These are phyloP conservation scores for Teunomyces tritomae DNA, from an alignment of 805 yeast genomes.

Conservation along the genomic window DNA sequence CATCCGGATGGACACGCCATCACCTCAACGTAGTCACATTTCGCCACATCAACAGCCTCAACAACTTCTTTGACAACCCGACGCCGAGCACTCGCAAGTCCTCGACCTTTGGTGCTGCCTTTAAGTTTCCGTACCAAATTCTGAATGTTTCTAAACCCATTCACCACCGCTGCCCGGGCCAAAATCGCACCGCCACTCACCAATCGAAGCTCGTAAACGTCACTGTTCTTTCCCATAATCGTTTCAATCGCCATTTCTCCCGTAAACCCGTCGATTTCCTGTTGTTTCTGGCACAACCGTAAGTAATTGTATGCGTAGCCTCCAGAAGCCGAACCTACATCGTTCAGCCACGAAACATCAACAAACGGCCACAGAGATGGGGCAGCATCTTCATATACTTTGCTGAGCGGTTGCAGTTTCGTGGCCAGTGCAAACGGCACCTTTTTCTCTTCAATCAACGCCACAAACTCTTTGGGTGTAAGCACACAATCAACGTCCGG, in stretches of 20 bases:
- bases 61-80: slow-evolving; percentile 9
- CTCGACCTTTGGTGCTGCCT: slow-evolving; percentile 20
- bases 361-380: slow-evolving; percentile 65
- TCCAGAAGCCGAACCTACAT: slow-evolving; percentile 82
- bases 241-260: slow-evolving; percentile 30
- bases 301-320: slow-evolving; percentile 81
- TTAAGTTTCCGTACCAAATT: slow-evolving; percentile 83
- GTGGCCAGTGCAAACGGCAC: not conserved
- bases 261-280: slow-evolving; percentile 14
- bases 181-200: slow-evolving; percentile 35
- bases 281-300: slow-evolving; percentile 29
- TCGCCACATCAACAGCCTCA: slow-evolving; percentile 55
- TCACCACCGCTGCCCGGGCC: slow-evolving; percentile 63
- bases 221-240: slow-evolving; percentile 70
- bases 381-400: slow-evolving; percentile 34
- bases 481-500: slow-evolving; percentile 90
- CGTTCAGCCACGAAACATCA: slow-evolving; percentile 64
- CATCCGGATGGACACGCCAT: slow-evolving; percentile 99
- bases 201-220: slow-evolving; percentile 67
- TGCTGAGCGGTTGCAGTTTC: slow-evolving; percentile 5
- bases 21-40: slow-evolving; percentile 81
- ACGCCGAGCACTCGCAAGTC: not conserved
- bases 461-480: slow-evolving; percentile 83
- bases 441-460: slow-evolving; percentile 52
- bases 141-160: slow-evolving; percentile 93